A percentile compares a stretch with the other conserved stretches of the same genome.
These are phyloP conservation scores for Lodderomyces metapsilosis DNA, from an alignment of 1,139 yeast genomes.

Conservation along the genomic window DNA sequence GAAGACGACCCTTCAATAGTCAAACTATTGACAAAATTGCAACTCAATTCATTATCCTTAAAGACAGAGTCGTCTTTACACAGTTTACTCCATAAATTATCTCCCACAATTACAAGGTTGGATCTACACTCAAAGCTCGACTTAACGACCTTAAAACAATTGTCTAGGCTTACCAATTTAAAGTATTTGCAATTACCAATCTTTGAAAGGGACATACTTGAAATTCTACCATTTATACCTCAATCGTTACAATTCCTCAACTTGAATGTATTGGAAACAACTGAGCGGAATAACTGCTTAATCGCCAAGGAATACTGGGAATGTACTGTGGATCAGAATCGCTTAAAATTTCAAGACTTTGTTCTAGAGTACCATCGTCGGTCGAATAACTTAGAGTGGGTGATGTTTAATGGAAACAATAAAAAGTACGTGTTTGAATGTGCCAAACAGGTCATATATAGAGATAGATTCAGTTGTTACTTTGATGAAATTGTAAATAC, in stretches of 20 bases:
- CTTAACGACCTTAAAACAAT: conserved; percentile 4
- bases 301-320: conserved; percentile 14
- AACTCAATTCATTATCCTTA: conserved; percentile 5
- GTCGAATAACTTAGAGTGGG: conserved; percentile 11
- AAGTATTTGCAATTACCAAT: conserved; percentile 14
- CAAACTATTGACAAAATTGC: conserved; percentile 6
- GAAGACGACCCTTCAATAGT: conserved; percentile 8
- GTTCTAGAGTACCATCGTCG: conserved; percentile 12
- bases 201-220: conserved; percentile 11
- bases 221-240: conserved; percentile 8
- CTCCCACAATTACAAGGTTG: not conserved
- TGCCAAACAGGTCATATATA: conserved; percentile 10
- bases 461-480: conserved; percentile 14
- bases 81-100: not conserved
- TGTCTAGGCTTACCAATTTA: conserved; percentile 12
- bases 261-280: conserved; percentile 10
- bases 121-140: not conserved
- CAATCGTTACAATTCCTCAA: conserved; percentile 8
- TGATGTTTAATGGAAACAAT: conserved; percentile 11
- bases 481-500: conserved; percentile 12
- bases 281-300: conserved; percentile 11
- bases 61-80: not conserved
- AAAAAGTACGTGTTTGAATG: conserved; percentile 13
- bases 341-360: conserved; percentile 12
- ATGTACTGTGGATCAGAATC: conserved; percentile 9